Percentiles rank a stretch among this genome's conserved stretches.
Conservation (phyloP, 768 basidiomycete genomes). For the Macrolepiota fuliginosa region DNA sequence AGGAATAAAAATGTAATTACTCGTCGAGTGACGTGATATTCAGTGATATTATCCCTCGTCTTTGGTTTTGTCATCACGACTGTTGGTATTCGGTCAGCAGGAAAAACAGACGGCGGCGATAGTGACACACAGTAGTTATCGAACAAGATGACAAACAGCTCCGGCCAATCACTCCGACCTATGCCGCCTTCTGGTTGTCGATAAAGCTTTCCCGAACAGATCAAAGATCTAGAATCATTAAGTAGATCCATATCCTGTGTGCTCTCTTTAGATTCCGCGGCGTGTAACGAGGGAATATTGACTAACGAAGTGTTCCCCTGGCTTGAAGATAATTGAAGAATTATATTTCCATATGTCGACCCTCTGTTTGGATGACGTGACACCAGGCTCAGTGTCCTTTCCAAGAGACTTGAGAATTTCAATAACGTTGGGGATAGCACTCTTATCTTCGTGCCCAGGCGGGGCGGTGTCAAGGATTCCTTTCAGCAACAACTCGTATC, state of each 20-base stretch:
- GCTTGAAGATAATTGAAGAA: constrained; percentile 72
- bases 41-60: constrained; percentile 70
- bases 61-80: constrained; percentile 89
- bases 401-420: constrained; percentile 85
- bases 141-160: constrained; percentile 87
- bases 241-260: constrained; percentile 83
- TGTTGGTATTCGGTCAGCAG: constrained; percentile 28
- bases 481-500: constrained; percentile 83
- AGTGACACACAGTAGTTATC: constrained; percentile 85
- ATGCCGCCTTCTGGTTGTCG: constrained; percentile 88
- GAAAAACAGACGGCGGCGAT: not conserved
- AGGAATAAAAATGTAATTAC: constrained; percentile 33
- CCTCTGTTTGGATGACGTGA: constrained; percentile 80
- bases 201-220: constrained; percentile 79
- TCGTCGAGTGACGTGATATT: constrained; percentile 78
- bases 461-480: constrained; percentile 78
- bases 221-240: constrained; percentile 77
- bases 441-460: constrained; percentile 71
- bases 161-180: constrained; percentile 87
- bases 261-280: too few species aligned
- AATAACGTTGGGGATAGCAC: constrained; percentile 82
- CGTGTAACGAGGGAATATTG: not conserved
- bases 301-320: constrained; percentile 65
- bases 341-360: constrained; percentile 88
- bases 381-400: constrained; percentile 85